Base-by-base conservation (phyloP, 2,329 filamentous ascomycete genomes). In the Alternaria triticina region DNA sequence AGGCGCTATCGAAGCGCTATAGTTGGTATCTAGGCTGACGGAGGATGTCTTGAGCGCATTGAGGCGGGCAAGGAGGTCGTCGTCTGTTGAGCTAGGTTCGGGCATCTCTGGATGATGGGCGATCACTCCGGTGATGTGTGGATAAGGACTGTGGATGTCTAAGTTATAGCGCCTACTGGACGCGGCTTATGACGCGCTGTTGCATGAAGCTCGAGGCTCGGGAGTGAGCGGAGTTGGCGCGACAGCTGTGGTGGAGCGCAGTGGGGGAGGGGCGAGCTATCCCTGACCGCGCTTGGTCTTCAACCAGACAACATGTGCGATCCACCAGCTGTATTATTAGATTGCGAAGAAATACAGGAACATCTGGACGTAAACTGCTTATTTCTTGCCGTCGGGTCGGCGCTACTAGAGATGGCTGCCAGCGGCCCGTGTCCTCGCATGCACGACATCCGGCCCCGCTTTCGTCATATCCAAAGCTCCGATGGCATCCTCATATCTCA, bases 41-140 rank as follows among this genome's bases (percentile, higher is more conserved):
- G 72, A 77, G 2, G 82, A 81, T 46, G 81, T 80, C 68, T 83
- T 84, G 51, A 85, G 77, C 13, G 83, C 83, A 65, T 85, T 84
- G 36, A 85, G 77, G 52, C 83, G 81, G 20, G 83, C 82, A 58
- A 85, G 81, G 20, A 85, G 80, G 60, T 80, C 75, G 54, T 82
- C 76, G 61, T 84, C 82, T 51, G 55, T 45, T 10, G 69, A 65
- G 43, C 54, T 58, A 25, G 68, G 59, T 13, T 66, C 30, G 28
- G 70, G 55, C 72, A 74, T 73, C 46, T 15, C 44, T 33, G 17
- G 11, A 25, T 25, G 13, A 23, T 43, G 7, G 22, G 17, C 13
- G 5, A 49, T 12, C 22, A 36, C 15, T 10, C 49, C 2, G 13
- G 11, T 36, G 23, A 15, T 28, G 27, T 50, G n/a, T 57, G 22